Evolutionary conservation across 2,329 filamentous ascomycete genomes (phyloP).

Genomic region (Lachnellula willkommii): DNA sequence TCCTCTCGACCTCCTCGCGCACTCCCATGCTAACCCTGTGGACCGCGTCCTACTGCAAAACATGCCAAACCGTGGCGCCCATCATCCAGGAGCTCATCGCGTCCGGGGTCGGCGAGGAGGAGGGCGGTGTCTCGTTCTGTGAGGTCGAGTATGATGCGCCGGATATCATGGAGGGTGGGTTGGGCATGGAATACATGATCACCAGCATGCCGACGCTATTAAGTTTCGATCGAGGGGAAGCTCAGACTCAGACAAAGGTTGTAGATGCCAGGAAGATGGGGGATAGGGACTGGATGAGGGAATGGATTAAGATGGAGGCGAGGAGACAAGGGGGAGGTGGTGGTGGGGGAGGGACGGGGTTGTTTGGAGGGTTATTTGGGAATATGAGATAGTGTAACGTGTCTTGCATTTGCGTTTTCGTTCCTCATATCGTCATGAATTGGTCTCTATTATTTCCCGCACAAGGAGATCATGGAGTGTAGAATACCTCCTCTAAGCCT

Average conservation of each 20-base stretch:
- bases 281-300: constrained; percentile 45
- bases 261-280: constrained; percentile 44
- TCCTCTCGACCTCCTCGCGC: constrained; percentile 48
- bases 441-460: neutral
- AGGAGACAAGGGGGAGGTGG: constrained; percentile 42
- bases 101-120: constrained; percentile 43
- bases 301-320: constrained; percentile 51
- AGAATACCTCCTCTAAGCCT: constrained; percentile 64
- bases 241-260: constrained; percentile 44
- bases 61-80: constrained; percentile 47
- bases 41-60: constrained; percentile 54
- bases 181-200: constrained; percentile 54
- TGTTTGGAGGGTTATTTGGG: constrained; percentile 39
- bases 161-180: constrained; percentile 46
- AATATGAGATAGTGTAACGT: constrained; percentile 16
- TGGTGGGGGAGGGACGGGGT: constrained; percentile 37
- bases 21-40: constrained; percentile 55
- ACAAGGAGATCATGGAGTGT: constrained; percentile 40
- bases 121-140: constrained; percentile 51
- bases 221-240: constrained; percentile 52
- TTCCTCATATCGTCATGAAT: constrained; percentile 8
- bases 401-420: constrained; percentile 3
- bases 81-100: constrained; percentile 45
- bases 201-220: constrained; percentile 53
- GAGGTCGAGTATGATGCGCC: constrained; percentile 53